These are phyloP conservation scores for Nidula niveotomentosa DNA, from an alignment of 1,284 basidiomycete genomes.

Conservation along the genomic window DNA sequence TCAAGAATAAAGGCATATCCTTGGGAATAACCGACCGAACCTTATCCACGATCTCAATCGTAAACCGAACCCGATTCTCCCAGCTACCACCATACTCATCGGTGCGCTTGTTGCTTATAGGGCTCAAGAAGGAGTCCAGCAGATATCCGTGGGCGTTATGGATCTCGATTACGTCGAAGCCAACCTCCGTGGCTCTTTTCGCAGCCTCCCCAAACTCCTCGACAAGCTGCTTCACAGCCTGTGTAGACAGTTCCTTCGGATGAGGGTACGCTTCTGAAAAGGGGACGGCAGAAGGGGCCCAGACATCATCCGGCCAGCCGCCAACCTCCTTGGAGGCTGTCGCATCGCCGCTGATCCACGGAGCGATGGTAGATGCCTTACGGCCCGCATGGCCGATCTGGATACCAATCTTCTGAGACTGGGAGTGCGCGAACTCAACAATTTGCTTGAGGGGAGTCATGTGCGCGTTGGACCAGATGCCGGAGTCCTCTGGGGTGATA, in stretches of 20 bases:
- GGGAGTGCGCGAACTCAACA: conserved; percentile 75
- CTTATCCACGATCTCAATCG: conserved; percentile 55
- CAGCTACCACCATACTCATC: conserved; percentile 77
- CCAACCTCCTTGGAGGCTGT: conserved; percentile 46
- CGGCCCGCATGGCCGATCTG: conserved; percentile 84
- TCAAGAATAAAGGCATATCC: conserved; percentile 66
- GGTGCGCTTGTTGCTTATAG: conserved; percentile 65
- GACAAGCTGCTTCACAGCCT: conserved; percentile 59
- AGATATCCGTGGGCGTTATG: conserved; percentile 68
- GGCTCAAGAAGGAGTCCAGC: conserved; percentile 54
- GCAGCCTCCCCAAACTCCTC: conserved; percentile 61
- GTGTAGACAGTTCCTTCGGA: conserved; percentile 50
- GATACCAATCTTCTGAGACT: conserved; percentile 71
- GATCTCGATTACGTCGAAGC: conserved; percentile 71
- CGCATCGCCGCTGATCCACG: conserved; percentile 48
- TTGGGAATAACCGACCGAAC: conserved; percentile 54
- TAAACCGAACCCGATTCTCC: conserved; percentile 65
- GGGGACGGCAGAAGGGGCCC: conserved; percentile 57
- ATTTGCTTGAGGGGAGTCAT: conserved; percentile 67
- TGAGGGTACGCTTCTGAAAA: conserved; percentile 46
- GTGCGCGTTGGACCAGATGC: conserved; percentile 80
- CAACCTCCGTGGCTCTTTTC: conserved; percentile 51
- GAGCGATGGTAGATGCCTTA: conserved; percentile 62
- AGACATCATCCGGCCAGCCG: conserved; percentile 72
- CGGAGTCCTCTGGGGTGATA: conserved; percentile 50